Evolutionary conservation across 352 stramenopile genomes (phyloP), one percentile per base, ranked within the genome.

Genomic region (Phytophthora pluvialis): DNA sequence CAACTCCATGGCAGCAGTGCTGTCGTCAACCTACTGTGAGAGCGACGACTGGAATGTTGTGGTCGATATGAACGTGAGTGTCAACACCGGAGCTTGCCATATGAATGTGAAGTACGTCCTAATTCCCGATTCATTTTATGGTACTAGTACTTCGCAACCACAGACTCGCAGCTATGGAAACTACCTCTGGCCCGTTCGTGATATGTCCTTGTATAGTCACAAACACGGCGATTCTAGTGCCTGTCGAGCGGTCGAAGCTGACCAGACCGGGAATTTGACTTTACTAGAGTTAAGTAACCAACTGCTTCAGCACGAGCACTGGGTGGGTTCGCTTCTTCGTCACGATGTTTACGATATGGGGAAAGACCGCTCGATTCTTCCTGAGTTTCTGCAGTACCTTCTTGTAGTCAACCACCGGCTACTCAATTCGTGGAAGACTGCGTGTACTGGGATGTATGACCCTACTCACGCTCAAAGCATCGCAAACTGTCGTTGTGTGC

Each of bases 341-440:
- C 21, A 21, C 21, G 2, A 29, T 49, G 16, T 8, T 29, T 29
- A 29, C 21, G 10, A 4, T 63, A 88, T 16, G n/a, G 13, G 8
- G 5, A 31, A 49, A 49, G 25, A 38, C 6, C 43, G n/a, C 29
- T 5, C 25, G 25, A 61, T 74, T 85, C 62, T 80, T 79, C 55
- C 86, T 89, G 44, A 90, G 62, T 45, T 74, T 64, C 57, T 93
- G 75, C 5, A 89, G 58, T 29, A 86, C 21, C 21, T 21, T 21
- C 21, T 70, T 51, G 87, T 83, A 66, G 47, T 87, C 63, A 11
- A 75, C 81, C 18, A 73, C 84, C 9, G 63, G 82, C 43, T 88
- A 70, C 15, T 92, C 67, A 46, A 87, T 78, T 53, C 89, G 73
- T 13, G 78, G 84, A 32, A 89, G 82, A 13, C 70, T 77, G 25